Evolutionary conservation across 1,284 basidiomycete species (phyloP), one percentile per base, ranked within the genome.

Genomic region (Laetiporus sulphureus): DNA sequence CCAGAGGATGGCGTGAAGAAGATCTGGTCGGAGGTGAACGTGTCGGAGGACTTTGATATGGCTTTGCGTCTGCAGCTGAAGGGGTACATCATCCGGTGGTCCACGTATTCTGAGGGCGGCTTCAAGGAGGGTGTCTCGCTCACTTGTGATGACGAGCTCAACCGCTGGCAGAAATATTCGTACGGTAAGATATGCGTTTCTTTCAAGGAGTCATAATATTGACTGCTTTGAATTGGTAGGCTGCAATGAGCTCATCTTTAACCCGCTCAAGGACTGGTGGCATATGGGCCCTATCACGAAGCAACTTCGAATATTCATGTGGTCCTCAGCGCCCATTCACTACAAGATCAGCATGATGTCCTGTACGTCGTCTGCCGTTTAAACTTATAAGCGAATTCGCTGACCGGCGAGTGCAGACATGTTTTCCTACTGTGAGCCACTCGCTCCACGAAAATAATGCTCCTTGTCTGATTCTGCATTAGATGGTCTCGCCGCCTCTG

Each of bases 71-170:
- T 87, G 27, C 56, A 75, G 59, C 62, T 83, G 39, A 71, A 75
- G 51, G 78, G 83, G 0, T 91, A 87, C 61, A 75, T 69, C 48
- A 81, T 90, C 44, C 80, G 89, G 40, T 92, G 88, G 89, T 83
- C 87, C 5, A 84, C 83, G 0, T 92, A 92, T 60, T 81, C 77
- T 0, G 74, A 85, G 32, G 77, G 85, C 27, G 83, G 75, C 0
- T 93, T 91, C 68, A 82, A 87, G 61, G 90, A 93, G 55, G 90
- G 90, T 51, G 90, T 93, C n/a, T 87, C 83, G 0, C 68, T 93
- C 8, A 84, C 83, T 0, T 77, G 77, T 45, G 84, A 88, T 35
- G 87, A 90, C 54, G 85, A 87, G 56, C 64, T 87, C 3, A 90
- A 90, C 50, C 64, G 89, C 3, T 92, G 89, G 89, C 84, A 91